Conservation (phyloP, 2,329 filamentous ascomycete species). For the Zarea fungicola region DNA sequence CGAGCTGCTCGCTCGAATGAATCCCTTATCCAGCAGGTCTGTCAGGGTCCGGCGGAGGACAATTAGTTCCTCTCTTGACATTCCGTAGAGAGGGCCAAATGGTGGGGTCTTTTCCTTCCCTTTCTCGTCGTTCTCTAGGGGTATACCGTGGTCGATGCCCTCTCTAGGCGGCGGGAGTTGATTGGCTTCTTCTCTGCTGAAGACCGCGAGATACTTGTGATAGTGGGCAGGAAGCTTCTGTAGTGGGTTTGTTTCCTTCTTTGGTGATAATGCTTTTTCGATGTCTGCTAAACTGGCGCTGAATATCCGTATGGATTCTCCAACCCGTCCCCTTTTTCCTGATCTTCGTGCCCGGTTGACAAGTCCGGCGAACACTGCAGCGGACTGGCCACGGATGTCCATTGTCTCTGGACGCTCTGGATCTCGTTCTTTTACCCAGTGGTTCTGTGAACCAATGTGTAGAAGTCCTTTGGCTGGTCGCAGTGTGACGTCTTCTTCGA, state of each 20-base stretch:
- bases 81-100: not conserved
- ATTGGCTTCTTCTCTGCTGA: not conserved
- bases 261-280: not conserved
- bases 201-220: not conserved
- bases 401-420: too few species aligned
- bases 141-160: not conserved
- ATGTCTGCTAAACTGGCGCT: not conserved
- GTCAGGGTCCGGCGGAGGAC: not conserved
- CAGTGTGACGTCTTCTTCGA: too few species aligned
- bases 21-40: not conserved
- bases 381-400: too few species aligned
- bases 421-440: too few species aligned
- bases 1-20: not conserved
- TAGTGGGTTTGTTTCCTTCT: not conserved
- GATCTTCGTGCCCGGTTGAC: too few species aligned
- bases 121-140: too few species aligned
- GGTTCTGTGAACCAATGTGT: too few species aligned
- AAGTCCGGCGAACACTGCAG: too few species aligned
- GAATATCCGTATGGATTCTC: too few species aligned
- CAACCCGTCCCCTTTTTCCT: too few species aligned
- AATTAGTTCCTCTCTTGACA: not conserved
- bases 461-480: too few species aligned
- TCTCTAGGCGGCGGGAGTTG: not conserved
- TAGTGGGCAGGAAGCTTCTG: not conserved
- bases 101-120: not conserved